These are phyloP conservation scores for Curvularia hawaiiensis DNA, from an alignment of 2,329 filamentous ascomycete species.

Conservation along the genomic window DNA sequence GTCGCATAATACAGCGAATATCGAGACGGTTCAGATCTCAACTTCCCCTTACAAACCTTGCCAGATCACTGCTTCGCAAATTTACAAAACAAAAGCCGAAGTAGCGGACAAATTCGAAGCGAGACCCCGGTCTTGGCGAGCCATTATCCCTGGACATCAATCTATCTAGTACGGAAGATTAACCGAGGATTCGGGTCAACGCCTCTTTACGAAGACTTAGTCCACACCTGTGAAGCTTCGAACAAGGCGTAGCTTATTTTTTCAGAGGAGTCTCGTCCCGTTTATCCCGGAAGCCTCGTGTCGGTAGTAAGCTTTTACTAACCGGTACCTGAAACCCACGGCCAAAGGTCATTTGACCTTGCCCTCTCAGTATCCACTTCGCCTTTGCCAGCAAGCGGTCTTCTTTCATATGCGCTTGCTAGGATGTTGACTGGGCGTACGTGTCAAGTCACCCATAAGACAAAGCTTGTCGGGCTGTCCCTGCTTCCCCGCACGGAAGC, in stretches of 20 bases:
- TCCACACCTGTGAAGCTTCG: conserved; percentile 25
- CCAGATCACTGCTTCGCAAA: neutral
- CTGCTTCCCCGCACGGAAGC: neutral
- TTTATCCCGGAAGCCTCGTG: conserved; percentile 36
- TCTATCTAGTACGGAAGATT: conserved; percentile 13
- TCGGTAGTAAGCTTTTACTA: conserved; percentile 11
- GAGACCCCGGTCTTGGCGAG: conserved; percentile 12
- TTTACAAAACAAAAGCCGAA: neutral
- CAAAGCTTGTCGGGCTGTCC: neutral
- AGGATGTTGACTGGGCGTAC: neutral
- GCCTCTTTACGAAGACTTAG: conserved; percentile 29
- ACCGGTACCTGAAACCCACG: conserved; percentile 17
- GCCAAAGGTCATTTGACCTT: conserved; percentile 9
- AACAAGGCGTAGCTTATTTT: conserved; percentile 24
- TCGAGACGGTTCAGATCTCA: neutral
- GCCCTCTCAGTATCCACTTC: conserved; percentile 5
- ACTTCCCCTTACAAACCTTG: neutral
- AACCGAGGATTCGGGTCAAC: conserved; percentile 30
- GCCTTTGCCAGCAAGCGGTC: neutral
- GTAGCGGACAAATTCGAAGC: conserved; percentile 9
- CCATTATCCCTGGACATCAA: conserved; percentile 14
- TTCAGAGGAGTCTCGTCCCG: conserved; percentile 42
- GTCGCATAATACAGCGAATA: neutral
- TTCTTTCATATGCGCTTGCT: neutral
- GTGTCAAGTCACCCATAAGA: neutral